Percentiles rank a stretch among this genome's conserved stretches.
These are phyloP conservation scores for Tetrahymena malaccensis DNA, from an alignment of 73 alveolate genomes.

Conservation along the genomic window DNA sequence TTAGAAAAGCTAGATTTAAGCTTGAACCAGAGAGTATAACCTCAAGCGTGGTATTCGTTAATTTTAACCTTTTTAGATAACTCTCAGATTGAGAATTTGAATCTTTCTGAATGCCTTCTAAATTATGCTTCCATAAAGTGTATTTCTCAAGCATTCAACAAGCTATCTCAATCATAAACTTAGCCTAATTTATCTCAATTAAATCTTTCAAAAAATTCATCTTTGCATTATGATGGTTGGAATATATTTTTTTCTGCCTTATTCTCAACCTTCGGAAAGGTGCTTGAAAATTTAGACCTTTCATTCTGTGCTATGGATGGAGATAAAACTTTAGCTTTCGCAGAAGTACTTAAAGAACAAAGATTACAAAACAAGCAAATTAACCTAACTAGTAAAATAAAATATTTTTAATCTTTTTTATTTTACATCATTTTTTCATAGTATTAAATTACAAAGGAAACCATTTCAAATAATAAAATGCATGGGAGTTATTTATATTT, in stretches of 20 bases:
- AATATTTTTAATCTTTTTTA: background rate
- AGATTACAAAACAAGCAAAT: background rate
- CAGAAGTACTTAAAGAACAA: background rate
- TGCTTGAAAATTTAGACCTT: background rate
- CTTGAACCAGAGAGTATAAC: background rate
- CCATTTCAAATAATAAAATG: background rate
- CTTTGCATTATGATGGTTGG: background rate
- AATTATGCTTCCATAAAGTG: background rate
- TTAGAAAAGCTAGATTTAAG: background rate
- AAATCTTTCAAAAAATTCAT: background rate
- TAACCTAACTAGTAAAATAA: background rate
- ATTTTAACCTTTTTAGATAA: background rate
- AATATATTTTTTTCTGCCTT: background rate
- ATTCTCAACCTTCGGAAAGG: background rate
- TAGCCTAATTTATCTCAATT: background rate
- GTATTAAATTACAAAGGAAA: background rate
- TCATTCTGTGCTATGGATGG: background rate
- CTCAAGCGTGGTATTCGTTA: background rate
- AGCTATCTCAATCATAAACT: background rate
- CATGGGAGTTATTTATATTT: background rate
- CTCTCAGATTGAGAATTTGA: background rate
- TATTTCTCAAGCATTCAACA: background rate
- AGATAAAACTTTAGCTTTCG: background rate
- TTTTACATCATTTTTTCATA: background rate
- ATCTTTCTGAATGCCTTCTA: background rate